These are phyloP conservation scores for Cynara cardunculus DNA, from an alignment of 129 eudicot genomes.

Conservation along the genomic window DNA sequence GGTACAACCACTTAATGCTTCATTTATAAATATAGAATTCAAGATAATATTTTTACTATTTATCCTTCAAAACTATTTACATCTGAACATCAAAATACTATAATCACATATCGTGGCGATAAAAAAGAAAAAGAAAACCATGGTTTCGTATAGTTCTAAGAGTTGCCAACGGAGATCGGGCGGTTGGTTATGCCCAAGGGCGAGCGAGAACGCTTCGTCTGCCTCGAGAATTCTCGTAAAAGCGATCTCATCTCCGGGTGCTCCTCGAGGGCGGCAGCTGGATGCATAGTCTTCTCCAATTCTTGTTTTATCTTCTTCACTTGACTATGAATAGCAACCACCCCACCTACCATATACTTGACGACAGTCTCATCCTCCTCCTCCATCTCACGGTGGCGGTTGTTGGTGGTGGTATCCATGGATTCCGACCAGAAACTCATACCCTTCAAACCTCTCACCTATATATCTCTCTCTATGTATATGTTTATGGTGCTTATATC, in stretches of 20 bases:
- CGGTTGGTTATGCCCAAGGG: constrained; percentile 52
- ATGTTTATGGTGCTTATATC: constrained; percentile 7
- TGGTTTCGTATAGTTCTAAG: not conserved
- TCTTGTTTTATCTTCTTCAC: constrained; percentile 56
- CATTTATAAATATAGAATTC: not conserved
- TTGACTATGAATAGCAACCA: constrained; percentile 58
- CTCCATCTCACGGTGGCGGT: constrained; percentile 22
- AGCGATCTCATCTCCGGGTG: constrained; percentile 34
- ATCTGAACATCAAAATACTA: constrained; percentile 25
- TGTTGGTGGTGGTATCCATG: constrained; percentile 19
- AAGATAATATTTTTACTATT: constrained; percentile 27
- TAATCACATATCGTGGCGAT: not conserved
- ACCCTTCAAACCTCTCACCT: constrained; percentile 26
- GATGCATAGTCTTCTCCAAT: constrained; percentile 52
- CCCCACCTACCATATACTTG: constrained; percentile 20
- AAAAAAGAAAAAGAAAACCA: not conserved
- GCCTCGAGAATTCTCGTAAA: constrained; percentile 32
- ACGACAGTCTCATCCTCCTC: constrained; percentile 16
- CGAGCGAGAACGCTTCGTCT: constrained; percentile 52
- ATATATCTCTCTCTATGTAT: not conserved
- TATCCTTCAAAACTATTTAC: constrained; percentile 26
- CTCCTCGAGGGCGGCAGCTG: constrained; percentile 22
- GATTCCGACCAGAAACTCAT: constrained; percentile 16
- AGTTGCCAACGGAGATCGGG: constrained; percentile 44
- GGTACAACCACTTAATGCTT: not conserved